Evolutionary conservation across 2,329 filamentous ascomycete genomes (phyloP).

Genomic region (Zopfia rhizophila): DNA sequence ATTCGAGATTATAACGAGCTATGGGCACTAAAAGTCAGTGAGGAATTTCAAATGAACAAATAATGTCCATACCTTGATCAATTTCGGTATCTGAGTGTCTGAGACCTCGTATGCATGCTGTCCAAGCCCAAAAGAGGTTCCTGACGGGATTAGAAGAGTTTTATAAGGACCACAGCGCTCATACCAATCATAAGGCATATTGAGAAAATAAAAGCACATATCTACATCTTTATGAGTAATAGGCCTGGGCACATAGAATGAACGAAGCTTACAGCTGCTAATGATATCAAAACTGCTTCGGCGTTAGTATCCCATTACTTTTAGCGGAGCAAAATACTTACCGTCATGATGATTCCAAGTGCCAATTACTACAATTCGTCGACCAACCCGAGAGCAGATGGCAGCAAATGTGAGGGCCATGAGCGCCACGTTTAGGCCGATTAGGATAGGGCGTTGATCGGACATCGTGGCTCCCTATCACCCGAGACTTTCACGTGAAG

Average conservation of each 20-base stretch:
- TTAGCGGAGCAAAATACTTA: constrained; percentile 11
- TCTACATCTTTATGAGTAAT: constrained; percentile 8
- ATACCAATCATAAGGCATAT: constrained; percentile 34
- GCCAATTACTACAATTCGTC: constrained; percentile 33
- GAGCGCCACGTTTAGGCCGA: constrained; percentile 37
- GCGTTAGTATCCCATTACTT: constrained; percentile 14
- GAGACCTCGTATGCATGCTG: constrained; percentile 21
- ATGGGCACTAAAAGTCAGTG: not conserved
- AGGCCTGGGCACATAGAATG: not conserved
- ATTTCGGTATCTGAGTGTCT: constrained; percentile 15
- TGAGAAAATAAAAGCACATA: constrained; percentile 35
- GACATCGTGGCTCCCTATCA: no score
- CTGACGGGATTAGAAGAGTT: not conserved
- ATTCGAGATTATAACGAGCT: not conserved
- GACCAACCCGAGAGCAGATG: constrained; percentile 33
- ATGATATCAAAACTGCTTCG: constrained; percentile 29
- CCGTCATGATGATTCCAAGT: constrained; percentile 41
- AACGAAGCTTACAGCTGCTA: constrained; percentile 28
- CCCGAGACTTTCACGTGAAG: no score
- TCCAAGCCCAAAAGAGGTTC: constrained; percentile 34
- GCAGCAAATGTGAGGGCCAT: constrained; percentile 36
- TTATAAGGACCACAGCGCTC: not conserved
- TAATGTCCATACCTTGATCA: constrained; percentile 26
- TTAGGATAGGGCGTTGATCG: constrained; percentile 27
- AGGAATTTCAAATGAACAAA: not conserved